Base-by-base conservation (phyloP, 805 yeast species). In the Ascoidea rubescens region DNA sequence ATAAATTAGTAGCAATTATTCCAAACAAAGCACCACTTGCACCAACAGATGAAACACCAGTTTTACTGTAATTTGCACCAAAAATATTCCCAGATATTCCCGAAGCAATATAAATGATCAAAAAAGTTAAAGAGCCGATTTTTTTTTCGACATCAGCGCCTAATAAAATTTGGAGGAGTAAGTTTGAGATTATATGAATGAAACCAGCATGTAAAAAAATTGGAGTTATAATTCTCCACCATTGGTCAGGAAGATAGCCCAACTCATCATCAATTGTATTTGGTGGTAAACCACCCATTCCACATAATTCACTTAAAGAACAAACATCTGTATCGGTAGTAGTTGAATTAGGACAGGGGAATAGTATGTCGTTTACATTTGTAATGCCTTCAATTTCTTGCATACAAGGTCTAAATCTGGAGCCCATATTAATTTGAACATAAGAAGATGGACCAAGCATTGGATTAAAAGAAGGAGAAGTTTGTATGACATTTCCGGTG, bases 371-470 rank as follows among this genome's bases (percentile, higher is more conserved):
- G 2, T 72, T 56, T 54, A 70, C 71, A 57, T 76, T 69, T 5
- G 87, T 80, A 50, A 80, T 62, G 4, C 71, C 73, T 31, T 62
- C 59, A 31, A 82, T 69, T 45, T 63, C 59, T 48, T 75, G 76
- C 87, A 84, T 81, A 61, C 90, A 84, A 0, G 89, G 87, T 1
- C 76, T 72, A 62, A 80, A 84, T 33, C 89, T 63, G 2, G 87
- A 82, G 1, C 90, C 90, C 75, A 80, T 74, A 57, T 79, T 76
- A 53, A 84, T 81, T 60, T 79, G 72, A 1, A 82, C 68, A 58
- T 81, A 81, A 0, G 82, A 67, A 2, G 87, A 81, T 10, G 90
- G 90, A 1, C 90, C 90, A 31, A 84, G 62, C 89, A 84, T 83
- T 5, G 89, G 90, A 61, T 84, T 84, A 68, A 84, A 80, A 55